Evolutionary conservation across 2,329 filamentous ascomycete species (phyloP).

Genomic region (Xylariaceae sp.): DNA sequence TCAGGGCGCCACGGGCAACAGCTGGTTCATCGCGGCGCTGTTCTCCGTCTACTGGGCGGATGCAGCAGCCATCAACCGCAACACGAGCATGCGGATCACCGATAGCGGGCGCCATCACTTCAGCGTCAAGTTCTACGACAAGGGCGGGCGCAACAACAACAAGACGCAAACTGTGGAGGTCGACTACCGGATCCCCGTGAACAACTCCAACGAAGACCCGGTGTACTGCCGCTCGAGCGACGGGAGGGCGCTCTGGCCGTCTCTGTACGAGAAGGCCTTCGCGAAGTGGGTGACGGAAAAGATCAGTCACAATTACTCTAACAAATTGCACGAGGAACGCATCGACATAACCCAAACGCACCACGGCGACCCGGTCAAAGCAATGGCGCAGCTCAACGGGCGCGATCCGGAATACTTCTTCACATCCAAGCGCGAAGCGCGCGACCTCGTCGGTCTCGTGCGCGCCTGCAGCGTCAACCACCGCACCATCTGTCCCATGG

Average conservation of each 20-base stretch:
- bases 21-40: conserved; percentile 53
- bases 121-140: conserved; percentile 50
- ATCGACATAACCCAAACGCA: conserved; percentile 51
- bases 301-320: no score
- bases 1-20: conserved; percentile 51
- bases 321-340: no score
- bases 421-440: conserved; percentile 42
- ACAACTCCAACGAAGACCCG: conserved; percentile 52
- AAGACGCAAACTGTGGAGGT: conserved; percentile 49
- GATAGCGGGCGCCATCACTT: conserved; percentile 31
- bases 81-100: conserved; percentile 25
- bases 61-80: conserved; percentile 50
- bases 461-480: conserved; percentile 50
- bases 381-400: conserved; percentile 53
- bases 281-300: conserved; percentile 54
- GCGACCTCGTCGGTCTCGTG: conserved; percentile 48
- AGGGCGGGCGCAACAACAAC: conserved; percentile 52
- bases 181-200: conserved; percentile 52
- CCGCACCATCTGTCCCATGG: conserved; percentile 52
- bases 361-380: conserved; percentile 53
- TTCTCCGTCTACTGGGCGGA: conserved; percentile 55
- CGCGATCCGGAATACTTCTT: conserved; percentile 47
- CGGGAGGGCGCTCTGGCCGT: conserved; percentile 52
- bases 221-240: conserved; percentile 52
- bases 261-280: conserved; percentile 56